Base-by-base conservation (phyloP, 805 yeast genomes). In the Schwanniomyces yamadae region DNA sequence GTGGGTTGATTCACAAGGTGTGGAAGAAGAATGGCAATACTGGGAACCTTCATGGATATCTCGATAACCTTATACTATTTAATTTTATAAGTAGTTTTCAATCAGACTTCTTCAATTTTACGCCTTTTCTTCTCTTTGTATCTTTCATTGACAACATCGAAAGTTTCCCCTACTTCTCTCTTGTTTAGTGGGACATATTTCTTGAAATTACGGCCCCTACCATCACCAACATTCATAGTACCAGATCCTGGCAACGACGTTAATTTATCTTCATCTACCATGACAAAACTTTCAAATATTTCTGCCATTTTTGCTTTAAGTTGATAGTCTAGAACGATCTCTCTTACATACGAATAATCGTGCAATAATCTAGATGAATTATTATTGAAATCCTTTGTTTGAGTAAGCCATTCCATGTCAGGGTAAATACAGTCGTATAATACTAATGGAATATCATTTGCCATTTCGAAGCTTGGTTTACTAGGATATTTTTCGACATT, bases 381-480 rank as follows among this genome's bases (percentile, higher is more conserved):
- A 5, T 44, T 44, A n/a, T 45, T 39, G 28, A 55, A 45, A 38
- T 69, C 69, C 2, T 53, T 41, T 1, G 54, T 43, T 4, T 61
- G 52, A 4, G 54, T 43, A n/a, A 51, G 52, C 95, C 96, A 91
- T 44, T 78, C 81, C 61, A 89, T 70, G 2, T 71, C 73, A 6
- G 79, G 78, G 54, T 77, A 93, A 10, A 74, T 77, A 59, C 98
- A 91, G 52, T 91, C 95, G 55, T 83, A 89, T 26, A 93, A 63
- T 3, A 91, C 81, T 47, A 93, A 66, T 1, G 99, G 99, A 5
- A 83, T 63, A 46, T 91, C 98, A 52, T 83, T 76, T 0, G 96
- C 98, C 86, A 91, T 86, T 27, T 80, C 89, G 54, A 84, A 93
- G 3, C 73, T 62, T 1, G 99, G 99, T 45, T 82, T 79, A 20